These are phyloP conservation scores for Trametes punicea DNA, from an alignment of 768 basidiomycete species.

Conservation along the genomic window DNA sequence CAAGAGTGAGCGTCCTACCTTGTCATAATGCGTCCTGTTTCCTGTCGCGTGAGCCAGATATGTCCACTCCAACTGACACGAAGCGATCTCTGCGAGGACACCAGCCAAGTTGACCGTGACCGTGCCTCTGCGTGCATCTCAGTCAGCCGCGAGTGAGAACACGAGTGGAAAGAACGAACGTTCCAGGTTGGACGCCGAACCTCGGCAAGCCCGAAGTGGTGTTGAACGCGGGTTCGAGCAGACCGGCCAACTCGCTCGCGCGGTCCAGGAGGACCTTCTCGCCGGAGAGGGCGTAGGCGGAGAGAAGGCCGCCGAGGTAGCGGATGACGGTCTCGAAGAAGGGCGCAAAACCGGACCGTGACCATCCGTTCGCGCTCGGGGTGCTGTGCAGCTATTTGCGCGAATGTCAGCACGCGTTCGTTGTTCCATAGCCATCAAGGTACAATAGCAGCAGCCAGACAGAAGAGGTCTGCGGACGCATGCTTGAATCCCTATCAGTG, in stretches of 20 bases:
- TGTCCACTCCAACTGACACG: constrained; percentile 79
- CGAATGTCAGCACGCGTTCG: background rate
- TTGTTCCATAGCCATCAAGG: too few relatives aligned
- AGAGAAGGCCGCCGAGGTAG: constrained; percentile 83
- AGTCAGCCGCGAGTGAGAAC: background rate
- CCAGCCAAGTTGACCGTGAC: constrained; percentile 38
- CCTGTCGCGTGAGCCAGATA: constrained; percentile 80
- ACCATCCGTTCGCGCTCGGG: background rate
- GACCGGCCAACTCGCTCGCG: constrained; percentile 70
- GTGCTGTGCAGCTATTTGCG: background rate
- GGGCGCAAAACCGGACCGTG: constrained; percentile 34
- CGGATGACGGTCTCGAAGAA: constrained; percentile 89
- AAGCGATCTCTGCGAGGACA: constrained; percentile 76
- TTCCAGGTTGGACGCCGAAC: constrained; percentile 62
- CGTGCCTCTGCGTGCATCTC: constrained; percentile 33
- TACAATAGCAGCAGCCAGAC: too few relatives aligned
- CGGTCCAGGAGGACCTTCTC: constrained; percentile 56
- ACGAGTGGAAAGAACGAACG: constrained; percentile 35
- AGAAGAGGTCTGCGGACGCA: too few relatives aligned
- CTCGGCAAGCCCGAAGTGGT: constrained; percentile 65
- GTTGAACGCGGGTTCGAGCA: constrained; percentile 71
- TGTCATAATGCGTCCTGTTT: constrained; percentile 56
- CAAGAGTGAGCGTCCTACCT: constrained; percentile 36
- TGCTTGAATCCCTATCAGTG: too few relatives aligned
- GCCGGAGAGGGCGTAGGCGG: constrained; percentile 74